phyloP scores from a whole-genome alignment of 495 filamentous ascomycete genomes.

The Parmelia sp. region DNA sequence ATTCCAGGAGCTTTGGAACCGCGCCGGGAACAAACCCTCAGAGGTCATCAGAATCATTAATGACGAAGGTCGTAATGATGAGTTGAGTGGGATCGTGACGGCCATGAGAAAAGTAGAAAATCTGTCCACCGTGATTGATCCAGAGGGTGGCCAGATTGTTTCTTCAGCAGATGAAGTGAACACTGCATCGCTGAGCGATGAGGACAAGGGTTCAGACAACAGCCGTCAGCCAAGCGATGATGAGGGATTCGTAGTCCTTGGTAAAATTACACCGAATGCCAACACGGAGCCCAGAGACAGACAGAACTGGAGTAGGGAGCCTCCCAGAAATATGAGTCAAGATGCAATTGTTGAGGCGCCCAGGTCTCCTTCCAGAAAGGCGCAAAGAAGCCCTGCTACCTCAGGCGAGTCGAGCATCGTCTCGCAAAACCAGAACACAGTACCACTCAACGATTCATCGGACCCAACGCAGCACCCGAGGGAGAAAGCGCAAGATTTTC shows the following conservation, averaged over 20 bases:
- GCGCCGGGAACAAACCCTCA: conserved; percentile 51
- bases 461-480: neutral
- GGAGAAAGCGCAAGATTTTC: neutral
- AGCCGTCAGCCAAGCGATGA: conserved; percentile 3
- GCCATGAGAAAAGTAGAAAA: conserved; percentile 32
- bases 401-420: neutral
- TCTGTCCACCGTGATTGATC: neutral
- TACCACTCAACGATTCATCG: neutral
- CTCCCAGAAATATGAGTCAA: neutral
- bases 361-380: neutral
- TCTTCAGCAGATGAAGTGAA: neutral
- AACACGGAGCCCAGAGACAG: conserved; percentile 6
- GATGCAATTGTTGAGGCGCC: neutral
- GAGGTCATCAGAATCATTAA: conserved; percentile 56
- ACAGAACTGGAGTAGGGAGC: neutral
- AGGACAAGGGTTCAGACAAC: neutral
- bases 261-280: conserved; percentile 4
- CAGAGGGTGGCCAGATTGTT: neutral
- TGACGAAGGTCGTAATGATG: conserved; percentile 51
- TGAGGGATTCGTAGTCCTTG: conserved; percentile 13
- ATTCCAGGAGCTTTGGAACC: conserved; percentile 46
- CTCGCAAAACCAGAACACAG: neutral
- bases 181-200: neutral
- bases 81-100: conserved; percentile 46
- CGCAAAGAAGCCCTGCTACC: neutral